Percentiles rank a stretch among this genome's conserved stretches.
Evolutionary conservation across 2,329 filamentous ascomycete species (phyloP).

Genomic region (Lecanicillium sp.): DNA sequence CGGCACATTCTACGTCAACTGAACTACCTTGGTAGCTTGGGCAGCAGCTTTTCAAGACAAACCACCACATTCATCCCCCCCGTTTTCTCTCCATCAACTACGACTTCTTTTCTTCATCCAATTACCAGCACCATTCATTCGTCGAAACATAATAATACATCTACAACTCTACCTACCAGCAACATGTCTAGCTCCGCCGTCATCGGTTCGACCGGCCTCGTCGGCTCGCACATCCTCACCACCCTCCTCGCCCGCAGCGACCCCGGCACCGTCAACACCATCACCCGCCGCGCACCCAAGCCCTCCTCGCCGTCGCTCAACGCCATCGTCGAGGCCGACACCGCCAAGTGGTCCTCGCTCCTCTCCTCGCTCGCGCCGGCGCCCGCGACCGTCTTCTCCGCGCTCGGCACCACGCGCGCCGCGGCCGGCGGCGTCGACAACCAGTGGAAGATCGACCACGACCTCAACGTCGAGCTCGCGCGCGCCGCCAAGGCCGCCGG

Average conservation of each 20-base stretch:
- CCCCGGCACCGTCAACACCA: conserved; percentile 53
- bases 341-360: conserved; percentile 58
- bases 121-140: no score
- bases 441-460: conserved; percentile 84
- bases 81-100: not conserved
- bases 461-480: conserved; percentile 75
- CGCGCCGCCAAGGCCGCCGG: conserved; percentile 67
- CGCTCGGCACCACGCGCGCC: conserved; percentile 72
- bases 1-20: no score
- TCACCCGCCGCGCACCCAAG: conserved; percentile 60
- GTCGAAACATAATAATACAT: no score
- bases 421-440: conserved; percentile 68
- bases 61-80: not conserved
- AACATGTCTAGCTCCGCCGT: conserved; percentile 40
- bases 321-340: conserved; percentile 58
- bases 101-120: not conserved
- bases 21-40: no score
- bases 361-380: conserved; percentile 50
- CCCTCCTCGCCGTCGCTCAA: conserved; percentile 54
- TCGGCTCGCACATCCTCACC: conserved; percentile 68
- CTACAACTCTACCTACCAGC: not conserved
- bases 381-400: conserved; percentile 65
- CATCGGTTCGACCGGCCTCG: conserved; percentile 61
- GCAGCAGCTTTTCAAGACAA: not conserved
- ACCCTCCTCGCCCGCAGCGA: conserved; percentile 51